Evolutionary conservation across 768 basidiomycete genomes (phyloP).

Genomic region (Mrakia frigida): DNA sequence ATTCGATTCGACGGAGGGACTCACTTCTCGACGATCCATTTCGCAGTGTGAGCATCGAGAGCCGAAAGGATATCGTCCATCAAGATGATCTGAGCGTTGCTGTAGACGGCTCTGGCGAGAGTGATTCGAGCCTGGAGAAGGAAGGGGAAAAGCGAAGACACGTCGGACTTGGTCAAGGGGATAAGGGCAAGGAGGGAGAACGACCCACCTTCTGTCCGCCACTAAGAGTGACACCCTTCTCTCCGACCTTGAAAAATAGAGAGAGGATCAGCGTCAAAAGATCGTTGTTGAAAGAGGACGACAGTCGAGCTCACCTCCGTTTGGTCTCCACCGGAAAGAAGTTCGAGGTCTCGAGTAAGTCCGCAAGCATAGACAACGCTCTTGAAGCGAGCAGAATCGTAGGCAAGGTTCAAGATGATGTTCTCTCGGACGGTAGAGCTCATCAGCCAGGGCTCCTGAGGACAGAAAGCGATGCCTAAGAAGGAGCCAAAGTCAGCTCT

Average conservation of each 20-base stretch:
- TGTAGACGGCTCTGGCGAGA: constrained; percentile 17
- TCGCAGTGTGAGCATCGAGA: constrained; percentile 54
- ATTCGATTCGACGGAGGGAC: too few species aligned
- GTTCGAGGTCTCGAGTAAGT: constrained; percentile 10
- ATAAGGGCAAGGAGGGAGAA: too few species aligned
- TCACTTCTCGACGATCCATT: constrained; percentile 51
- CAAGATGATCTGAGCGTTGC: background rate
- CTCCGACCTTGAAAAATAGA: constrained; percentile 27
- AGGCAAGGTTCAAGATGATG: constrained; percentile 14
- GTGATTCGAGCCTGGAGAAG: constrained; percentile 50
- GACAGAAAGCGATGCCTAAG: constrained; percentile 66
- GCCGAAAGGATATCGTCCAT: constrained; percentile 68
- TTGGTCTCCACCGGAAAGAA: constrained; percentile 20
- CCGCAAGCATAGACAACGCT: constrained; percentile 8
- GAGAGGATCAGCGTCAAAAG: too few species aligned
- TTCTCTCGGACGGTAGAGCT: constrained; percentile 54
- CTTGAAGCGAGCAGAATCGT: constrained; percentile 9
- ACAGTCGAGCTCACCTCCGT: too few species aligned
- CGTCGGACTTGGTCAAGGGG: background rate
- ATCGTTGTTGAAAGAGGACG: too few species aligned
- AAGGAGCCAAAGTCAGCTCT: too few species aligned
- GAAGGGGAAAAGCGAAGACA: too few species aligned
- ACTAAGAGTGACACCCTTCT: constrained; percentile 13
- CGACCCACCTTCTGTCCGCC: constrained; percentile 54
- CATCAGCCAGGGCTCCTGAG: constrained; percentile 68